These are phyloP conservation scores for Acmispon strigosus DNA, from an alignment of 306 rosid species.

Conservation along the genomic window DNA sequence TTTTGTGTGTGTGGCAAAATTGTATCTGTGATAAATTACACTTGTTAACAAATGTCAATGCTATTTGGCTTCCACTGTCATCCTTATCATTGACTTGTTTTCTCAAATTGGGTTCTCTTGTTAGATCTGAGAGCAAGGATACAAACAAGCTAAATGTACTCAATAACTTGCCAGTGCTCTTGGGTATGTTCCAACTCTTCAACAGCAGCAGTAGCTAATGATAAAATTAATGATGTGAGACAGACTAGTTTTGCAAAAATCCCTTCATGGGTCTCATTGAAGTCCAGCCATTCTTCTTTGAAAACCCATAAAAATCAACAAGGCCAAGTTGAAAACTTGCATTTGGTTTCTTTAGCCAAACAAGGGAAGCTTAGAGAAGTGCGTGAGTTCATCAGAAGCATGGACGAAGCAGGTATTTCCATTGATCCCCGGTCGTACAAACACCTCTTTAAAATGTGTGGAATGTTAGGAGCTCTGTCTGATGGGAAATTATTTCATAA, in stretches of 20 bases:
- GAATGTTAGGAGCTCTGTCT: slow-evolving; percentile 24
- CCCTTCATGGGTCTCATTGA: slow-evolving; percentile 53
- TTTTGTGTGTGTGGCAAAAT: background rate
- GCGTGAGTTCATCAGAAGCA: slow-evolving; percentile 38
- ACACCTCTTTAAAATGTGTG: slow-evolving; percentile 44
- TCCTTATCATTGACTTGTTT: background rate
- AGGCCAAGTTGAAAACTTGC: slow-evolving; percentile 50
- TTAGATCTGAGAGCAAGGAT: slow-evolving; percentile 1
- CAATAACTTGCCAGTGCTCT: slow-evolving; percentile 16
- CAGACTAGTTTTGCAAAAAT: slow-evolving; percentile 35
- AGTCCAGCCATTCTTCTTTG: slow-evolving; percentile 1
- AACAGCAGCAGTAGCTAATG: slow-evolving; percentile 9
- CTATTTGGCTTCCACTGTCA: background rate
- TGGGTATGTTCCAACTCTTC: slow-evolving; percentile 10
- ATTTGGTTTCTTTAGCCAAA: slow-evolving; percentile 47
- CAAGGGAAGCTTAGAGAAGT: slow-evolving; percentile 42
- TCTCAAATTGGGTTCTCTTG: background rate
- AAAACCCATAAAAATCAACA: slow-evolving; percentile 12
- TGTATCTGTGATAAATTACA: background rate
- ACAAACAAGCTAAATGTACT: slow-evolving; percentile 27
- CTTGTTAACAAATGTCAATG: background rate
- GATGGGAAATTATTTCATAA: slow-evolving; percentile 41
- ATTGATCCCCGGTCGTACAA: slow-evolving; percentile 31
- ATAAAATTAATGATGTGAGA: slow-evolving; percentile 10
- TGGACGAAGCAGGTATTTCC: slow-evolving; percentile 39